Evolutionary conservation across 192 early-diverging fungal genomes (phyloP).

Genomic region (Entomortierella lignicola): DNA sequence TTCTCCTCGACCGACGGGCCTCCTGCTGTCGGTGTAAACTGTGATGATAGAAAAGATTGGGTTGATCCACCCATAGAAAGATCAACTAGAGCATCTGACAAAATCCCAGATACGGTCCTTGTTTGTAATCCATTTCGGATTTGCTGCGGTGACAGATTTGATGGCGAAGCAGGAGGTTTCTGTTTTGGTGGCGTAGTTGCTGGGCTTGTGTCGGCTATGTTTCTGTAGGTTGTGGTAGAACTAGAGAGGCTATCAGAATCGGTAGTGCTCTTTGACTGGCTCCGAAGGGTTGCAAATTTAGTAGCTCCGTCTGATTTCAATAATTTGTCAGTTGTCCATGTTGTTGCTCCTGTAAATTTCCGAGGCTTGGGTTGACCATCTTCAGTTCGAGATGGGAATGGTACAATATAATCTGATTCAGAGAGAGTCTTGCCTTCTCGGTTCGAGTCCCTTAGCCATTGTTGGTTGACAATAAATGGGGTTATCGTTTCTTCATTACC

Average conservation of each 20-base stretch:
- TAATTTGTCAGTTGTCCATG: constrained; percentile 30
- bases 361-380: constrained; percentile 8
- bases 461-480: constrained; percentile 32
- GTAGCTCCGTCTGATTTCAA: not conserved
- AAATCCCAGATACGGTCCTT: constrained; percentile 28
- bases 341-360: constrained; percentile 5
- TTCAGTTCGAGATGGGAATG: constrained; percentile 39
- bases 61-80: constrained; percentile 17
- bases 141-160: constrained; percentile 7
- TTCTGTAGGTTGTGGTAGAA: not conserved
- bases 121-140: not conserved
- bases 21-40: not conserved
- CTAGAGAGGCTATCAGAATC: not conserved
- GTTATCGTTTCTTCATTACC: not conserved
- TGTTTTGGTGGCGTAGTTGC: not conserved
- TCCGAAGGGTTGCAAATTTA: not conserved
- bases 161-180: not conserved
- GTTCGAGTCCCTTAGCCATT: constrained; percentile 30
- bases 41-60: not conserved
- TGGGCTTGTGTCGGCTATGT: not conserved
- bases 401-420: constrained; percentile 37
- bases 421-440: constrained; percentile 18
- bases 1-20: constrained; percentile 2
- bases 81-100: constrained; percentile 30
- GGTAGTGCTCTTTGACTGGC: not conserved